Percentiles rank a stretch among this genome's conserved stretches.
Evolutionary conservation across 2,329 filamentous ascomycete genomes (phyloP).

Genomic region (Neofusicoccum kwambonambiense): DNA sequence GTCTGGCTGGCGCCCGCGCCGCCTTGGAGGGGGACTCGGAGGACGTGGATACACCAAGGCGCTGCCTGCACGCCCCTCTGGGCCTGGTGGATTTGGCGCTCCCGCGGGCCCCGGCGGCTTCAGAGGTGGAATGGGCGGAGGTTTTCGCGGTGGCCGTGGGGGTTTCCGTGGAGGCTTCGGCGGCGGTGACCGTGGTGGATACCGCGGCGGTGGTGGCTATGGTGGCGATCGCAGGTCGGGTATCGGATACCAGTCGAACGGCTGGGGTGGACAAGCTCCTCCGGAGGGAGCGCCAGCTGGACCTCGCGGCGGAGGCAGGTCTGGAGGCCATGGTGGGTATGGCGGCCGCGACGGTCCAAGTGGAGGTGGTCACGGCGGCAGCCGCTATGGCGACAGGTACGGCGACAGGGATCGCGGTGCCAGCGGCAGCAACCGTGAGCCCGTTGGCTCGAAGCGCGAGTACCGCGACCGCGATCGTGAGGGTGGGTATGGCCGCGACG

Average conservation of each 20-base stretch:
- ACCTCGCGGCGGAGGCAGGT: conserved; percentile 41
- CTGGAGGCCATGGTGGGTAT: conserved; percentile 30
- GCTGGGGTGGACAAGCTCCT: conserved; percentile 34
- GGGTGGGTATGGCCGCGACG: conserved; percentile 25
- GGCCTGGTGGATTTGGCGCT: conserved; percentile 57
- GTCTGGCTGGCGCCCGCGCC: conserved; percentile 86
- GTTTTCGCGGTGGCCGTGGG: conserved; percentile 54
- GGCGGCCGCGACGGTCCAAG: conserved; percentile 18
- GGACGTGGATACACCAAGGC: conserved; percentile 91
- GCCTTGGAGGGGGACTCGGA: conserved; percentile 87
- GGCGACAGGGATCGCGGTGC: conserved; percentile 39
- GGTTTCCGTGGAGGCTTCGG: conserved; percentile 47
- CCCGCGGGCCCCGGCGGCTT: conserved; percentile 56
- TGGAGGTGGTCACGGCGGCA: conserved; percentile 35
- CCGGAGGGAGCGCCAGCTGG: conserved; percentile 51
- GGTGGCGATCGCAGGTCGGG: conserved; percentile 49
- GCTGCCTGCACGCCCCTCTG: conserved; percentile 67
- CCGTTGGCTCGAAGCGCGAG: conserved; percentile 67
- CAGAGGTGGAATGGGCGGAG: conserved; percentile 49
- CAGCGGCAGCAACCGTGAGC: conserved; percentile 81
- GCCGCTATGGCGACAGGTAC: conserved; percentile 41
- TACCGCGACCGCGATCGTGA: conserved; percentile 42
- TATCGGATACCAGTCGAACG: conserved; percentile 44
- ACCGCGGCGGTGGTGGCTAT: conserved; percentile 46
- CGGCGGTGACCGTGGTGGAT: conserved; percentile 43